These are phyloP conservation scores for Clarireedia monteithiana DNA, from an alignment of 2,329 filamentous ascomycete genomes.

Conservation along the genomic window DNA sequence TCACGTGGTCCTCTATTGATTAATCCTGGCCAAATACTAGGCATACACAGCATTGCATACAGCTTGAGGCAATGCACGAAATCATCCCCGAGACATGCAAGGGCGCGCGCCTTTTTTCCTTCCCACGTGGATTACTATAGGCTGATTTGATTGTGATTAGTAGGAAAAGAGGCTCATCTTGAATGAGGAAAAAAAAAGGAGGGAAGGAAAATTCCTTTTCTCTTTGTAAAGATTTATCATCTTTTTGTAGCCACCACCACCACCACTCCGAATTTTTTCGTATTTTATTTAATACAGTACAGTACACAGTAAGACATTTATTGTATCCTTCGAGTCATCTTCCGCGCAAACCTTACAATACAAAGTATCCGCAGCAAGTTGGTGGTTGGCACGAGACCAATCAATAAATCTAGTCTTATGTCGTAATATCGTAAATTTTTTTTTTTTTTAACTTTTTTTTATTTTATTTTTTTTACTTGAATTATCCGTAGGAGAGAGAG, in stretches of 20 bases:
- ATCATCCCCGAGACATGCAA: constrained; percentile 4
- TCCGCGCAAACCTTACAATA: no score
- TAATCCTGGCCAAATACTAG: not conserved
- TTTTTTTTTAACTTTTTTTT: no score
- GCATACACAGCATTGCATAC: not conserved
- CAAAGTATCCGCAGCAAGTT: no score
- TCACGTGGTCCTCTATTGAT: not conserved
- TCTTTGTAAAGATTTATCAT: not conserved
- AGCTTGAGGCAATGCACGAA: constrained; percentile 6
- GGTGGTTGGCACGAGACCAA: no score
- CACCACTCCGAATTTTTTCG: not conserved
- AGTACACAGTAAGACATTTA: no score
- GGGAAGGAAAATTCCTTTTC: not conserved
- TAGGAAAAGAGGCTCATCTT: not conserved
- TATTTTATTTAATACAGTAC: no score
- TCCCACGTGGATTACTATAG: constrained; percentile 2
- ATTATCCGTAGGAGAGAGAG: no score
- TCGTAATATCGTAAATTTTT: no score
- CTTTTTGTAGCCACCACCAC: not conserved
- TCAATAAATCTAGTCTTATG: no score
- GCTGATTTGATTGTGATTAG: not conserved
- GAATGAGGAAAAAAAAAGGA: no score
- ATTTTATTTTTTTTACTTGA: no score
- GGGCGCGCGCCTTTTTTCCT: not conserved
- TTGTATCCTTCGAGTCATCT: no score